Percentiles rank a stretch among this genome's conserved stretches.
Conservation (phyloP, 768 basidiomycete species). For the Cystofilobasidium ferigula region DNA sequence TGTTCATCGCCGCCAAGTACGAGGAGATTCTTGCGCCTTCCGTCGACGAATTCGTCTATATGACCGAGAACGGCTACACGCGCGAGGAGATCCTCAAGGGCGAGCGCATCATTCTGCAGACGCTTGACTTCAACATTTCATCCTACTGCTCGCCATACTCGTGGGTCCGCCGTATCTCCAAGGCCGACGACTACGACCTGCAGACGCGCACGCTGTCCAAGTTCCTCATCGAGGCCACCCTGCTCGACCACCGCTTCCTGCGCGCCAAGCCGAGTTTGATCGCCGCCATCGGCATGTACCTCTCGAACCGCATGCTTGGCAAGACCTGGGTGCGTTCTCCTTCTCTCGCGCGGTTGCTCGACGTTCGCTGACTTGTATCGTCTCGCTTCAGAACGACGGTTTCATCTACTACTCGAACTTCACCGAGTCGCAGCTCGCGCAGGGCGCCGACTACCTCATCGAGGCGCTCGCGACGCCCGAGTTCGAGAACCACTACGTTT, state of each 20-base stretch:
- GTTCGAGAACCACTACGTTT: conserved; percentile 76
- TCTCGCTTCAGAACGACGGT: conserved; percentile 56
- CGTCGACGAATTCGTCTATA: conserved; percentile 95
- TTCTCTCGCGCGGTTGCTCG: conserved; percentile 24
- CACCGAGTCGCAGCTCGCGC: conserved; percentile 73
- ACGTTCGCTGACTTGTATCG: background rate
- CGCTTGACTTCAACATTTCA: conserved; percentile 87
- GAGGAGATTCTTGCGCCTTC: conserved; percentile 93
- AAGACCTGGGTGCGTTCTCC: conserved; percentile 78
- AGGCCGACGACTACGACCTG: conserved; percentile 96
- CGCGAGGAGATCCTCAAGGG: conserved; percentile 97
- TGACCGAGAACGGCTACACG: conserved; percentile 89
- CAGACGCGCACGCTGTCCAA: conserved; percentile 95
- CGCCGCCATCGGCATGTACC: conserved; percentile 96
- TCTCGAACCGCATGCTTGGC: conserved; percentile 81
- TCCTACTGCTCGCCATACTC: conserved; percentile 98
- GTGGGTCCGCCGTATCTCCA: conserved; percentile 97
- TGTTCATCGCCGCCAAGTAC: conserved; percentile 98
- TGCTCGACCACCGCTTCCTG: conserved; percentile 85
- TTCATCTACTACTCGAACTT: conserved; percentile 89
- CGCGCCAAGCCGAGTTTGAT: conserved; percentile 84
- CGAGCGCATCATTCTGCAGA: conserved; percentile 89
- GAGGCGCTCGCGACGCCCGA: conserved; percentile 68
- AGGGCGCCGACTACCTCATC: conserved; percentile 68
- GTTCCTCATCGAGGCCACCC: conserved; percentile 90